phyloP scores from a whole-genome alignment of 768 basidiomycete species.

The Suillus bovinus region DNA sequence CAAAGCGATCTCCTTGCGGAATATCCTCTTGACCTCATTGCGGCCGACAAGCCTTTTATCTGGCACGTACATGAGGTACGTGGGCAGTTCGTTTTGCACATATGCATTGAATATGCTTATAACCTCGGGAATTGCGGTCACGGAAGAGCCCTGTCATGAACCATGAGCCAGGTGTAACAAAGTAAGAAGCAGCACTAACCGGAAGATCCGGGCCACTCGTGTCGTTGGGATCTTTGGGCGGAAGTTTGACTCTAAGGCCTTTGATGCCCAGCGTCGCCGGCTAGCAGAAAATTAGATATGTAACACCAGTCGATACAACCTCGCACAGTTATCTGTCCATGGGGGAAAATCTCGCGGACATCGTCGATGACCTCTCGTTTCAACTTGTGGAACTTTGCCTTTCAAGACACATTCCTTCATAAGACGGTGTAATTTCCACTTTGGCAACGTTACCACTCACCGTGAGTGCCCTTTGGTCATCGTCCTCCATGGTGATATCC shows the following conservation, averaged over 20 bases:
- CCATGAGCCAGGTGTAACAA: neutral
- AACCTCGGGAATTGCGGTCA: conserved; percentile 23
- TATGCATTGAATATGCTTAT: conserved; percentile 22
- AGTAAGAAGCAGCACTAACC: neutral
- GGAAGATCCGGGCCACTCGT: neutral
- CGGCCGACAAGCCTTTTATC: conserved; percentile 29
- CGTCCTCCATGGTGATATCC: conserved; percentile 20
- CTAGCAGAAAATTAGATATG: neutral
- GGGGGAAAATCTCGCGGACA: conserved; percentile 27
- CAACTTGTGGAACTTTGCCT: conserved; percentile 33
- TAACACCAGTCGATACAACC: neutral
- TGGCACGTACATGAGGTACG: conserved; percentile 29
- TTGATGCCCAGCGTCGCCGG: neutral
- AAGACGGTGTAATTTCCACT: neutral
- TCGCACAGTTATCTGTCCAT: conserved; percentile 28
- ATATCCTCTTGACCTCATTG: conserved; percentile 32
- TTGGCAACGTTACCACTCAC: conserved; percentile 12
- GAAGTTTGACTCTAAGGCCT: conserved; percentile 6
- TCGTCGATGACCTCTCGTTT: conserved; percentile 31
- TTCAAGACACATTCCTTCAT: neutral
- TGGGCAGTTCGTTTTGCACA: conserved; percentile 32
- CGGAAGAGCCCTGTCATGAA: conserved; percentile 16
- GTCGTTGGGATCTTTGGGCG: conserved; percentile 3
- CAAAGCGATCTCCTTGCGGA: conserved; percentile 26
- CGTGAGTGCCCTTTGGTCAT: conserved; percentile 28